Conservation (phyloP, 202 grass and related monocot species). For the Carex arenaria region DNA sequence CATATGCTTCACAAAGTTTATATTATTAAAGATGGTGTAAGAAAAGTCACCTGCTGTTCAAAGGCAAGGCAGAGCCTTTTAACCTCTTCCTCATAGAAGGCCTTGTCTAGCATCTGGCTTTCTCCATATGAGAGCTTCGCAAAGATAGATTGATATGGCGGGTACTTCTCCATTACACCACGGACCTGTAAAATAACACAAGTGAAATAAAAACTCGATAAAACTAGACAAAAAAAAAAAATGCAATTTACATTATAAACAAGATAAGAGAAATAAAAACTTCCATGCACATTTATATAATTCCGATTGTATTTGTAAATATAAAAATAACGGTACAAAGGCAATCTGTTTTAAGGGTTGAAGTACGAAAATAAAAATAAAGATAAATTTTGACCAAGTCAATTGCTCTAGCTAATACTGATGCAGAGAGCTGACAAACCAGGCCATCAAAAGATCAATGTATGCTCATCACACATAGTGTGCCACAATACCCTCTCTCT, state of each 20-base stretch:
- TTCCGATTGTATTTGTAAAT: not conserved
- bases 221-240: not conserved
- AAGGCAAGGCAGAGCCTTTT: slow-evolving; percentile 77
- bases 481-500: slow-evolving; percentile 64
- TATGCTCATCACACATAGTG: slow-evolving; percentile 77
- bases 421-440: slow-evolving; percentile 29
- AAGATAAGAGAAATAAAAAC: not conserved
- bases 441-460: slow-evolving; percentile 29
- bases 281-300: not conserved
- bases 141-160: slow-evolving; percentile 94
- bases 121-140: slow-evolving; percentile 81
- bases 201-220: not conserved
- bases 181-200: slow-evolving; percentile 45
- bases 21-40: not conserved
- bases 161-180: slow-evolving; percentile 94
- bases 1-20: not conserved
- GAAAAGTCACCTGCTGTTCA: slow-evolving; percentile 74
- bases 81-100: slow-evolving; percentile 96
- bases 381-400: slow-evolving; percentile 21
- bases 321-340: slow-evolving; percentile 4
- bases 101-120: slow-evolving; percentile 97
- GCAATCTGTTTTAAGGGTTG: slow-evolving; percentile 17
- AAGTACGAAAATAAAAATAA: slow-evolving; percentile 3
- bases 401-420: slow-evolving; percentile 29
- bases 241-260: not conserved